Conservation (phyloP, 768 basidiomycete genomes). For the Boletus reticuloceps region DNA sequence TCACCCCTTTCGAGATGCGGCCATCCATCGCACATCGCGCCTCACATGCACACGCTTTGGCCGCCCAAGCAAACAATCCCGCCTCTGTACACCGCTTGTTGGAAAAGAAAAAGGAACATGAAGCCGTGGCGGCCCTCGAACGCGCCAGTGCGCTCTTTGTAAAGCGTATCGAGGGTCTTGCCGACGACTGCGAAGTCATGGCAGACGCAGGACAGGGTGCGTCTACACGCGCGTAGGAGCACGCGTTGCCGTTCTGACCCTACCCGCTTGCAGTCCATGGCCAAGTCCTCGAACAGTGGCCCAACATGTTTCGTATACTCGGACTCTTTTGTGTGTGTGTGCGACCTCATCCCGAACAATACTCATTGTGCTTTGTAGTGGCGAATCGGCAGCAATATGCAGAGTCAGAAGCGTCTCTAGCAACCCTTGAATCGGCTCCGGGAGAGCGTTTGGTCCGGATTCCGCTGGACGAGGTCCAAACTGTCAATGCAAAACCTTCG, state of each 20-base stretch:
- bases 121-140: constrained; percentile 72
- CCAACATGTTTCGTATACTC: constrained; percentile 78
- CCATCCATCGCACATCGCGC: constrained; percentile 53
- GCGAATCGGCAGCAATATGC: constrained; percentile 41
- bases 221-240: background rate
- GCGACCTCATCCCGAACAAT: background rate
- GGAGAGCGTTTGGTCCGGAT: constrained; percentile 74
- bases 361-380: constrained; percentile 35
- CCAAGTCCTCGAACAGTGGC: constrained; percentile 77
- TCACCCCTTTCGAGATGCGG: constrained; percentile 40
- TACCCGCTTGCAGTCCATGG: constrained; percentile 55
- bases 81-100: constrained; percentile 54
- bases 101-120: constrained; percentile 82
- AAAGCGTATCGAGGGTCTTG: constrained; percentile 64
- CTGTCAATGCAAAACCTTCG: constrained; percentile 11
- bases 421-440: constrained; percentile 17
- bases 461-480: constrained; percentile 63
- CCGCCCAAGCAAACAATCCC: constrained; percentile 40
- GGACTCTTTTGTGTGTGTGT: constrained; percentile 58
- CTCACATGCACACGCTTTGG: constrained; percentile 42
- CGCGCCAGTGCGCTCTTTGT: constrained; percentile 60
- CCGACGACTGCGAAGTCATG: constrained; percentile 74
- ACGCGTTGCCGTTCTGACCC: background rate
- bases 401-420: constrained; percentile 22
- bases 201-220: constrained; percentile 72